Conservation (phyloP, 108 stramenopile species). For the Parmales sp. region DNA sequence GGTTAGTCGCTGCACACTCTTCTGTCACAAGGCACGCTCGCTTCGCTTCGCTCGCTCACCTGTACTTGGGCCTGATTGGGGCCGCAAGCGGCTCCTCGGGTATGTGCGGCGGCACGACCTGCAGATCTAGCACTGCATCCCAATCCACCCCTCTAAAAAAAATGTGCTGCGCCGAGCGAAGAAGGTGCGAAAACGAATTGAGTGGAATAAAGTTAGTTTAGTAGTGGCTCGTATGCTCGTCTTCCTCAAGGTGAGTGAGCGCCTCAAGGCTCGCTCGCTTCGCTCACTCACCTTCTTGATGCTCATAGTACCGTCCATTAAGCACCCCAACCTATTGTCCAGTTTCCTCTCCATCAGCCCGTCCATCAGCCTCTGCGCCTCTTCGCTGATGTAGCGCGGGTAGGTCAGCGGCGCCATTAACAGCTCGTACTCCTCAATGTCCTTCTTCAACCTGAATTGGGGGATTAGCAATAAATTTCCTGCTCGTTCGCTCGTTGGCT, state of each 20-base stretch:
- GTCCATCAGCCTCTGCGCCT: neutral
- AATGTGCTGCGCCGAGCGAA: too few relatives aligned
- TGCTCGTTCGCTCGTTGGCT: too few relatives aligned
- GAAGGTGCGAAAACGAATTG: too few relatives aligned
- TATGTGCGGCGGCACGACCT: slow-evolving; percentile 37
- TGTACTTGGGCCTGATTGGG: neutral
- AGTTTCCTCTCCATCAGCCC: neutral
- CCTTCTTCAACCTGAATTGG: neutral
- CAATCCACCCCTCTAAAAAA: slow-evolving; percentile 42
- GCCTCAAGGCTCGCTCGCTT: neutral
- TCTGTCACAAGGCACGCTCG: too few relatives aligned
- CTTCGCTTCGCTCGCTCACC: too few relatives aligned
- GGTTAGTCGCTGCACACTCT: too few relatives aligned
- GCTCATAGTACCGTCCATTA: neutral
- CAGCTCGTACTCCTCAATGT: slow-evolving; percentile 8
- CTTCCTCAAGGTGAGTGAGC: too few relatives aligned
- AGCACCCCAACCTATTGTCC: neutral
- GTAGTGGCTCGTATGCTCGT: too few relatives aligned
- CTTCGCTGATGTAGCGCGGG: slow-evolving; percentile 1
- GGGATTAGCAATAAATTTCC: too few relatives aligned
- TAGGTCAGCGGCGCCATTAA: neutral
- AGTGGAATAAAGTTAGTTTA: too few relatives aligned
- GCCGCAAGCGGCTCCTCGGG: slow-evolving; percentile 11
- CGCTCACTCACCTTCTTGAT: neutral
- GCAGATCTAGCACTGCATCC: slow-evolving; percentile 25